These are phyloP conservation scores for Medicago ruthenica DNA, from an alignment of 306 rosid species.

Conservation along the genomic window DNA sequence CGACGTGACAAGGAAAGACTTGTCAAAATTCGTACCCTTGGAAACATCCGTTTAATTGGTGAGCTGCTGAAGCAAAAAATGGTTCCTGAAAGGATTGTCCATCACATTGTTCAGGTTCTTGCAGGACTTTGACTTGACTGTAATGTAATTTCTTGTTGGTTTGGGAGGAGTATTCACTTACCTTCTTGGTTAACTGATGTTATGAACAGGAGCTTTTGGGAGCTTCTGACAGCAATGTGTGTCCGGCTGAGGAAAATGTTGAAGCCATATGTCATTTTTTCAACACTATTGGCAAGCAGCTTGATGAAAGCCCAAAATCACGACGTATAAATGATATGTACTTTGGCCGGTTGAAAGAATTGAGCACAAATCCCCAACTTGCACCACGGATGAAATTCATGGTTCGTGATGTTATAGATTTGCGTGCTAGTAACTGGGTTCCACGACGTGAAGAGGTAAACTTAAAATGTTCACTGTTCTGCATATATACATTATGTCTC, in stretches of 20 bases:
- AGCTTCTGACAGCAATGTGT: slow-evolving; percentile 62
- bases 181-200: slow-evolving; percentile 32
- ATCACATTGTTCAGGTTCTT: slow-evolving; percentile 90
- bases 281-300: slow-evolving; percentile 95
- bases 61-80: slow-evolving; percentile 98
- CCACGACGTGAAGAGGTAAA: slow-evolving; percentile 99
- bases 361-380: slow-evolving; percentile 74
- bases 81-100: slow-evolving; percentile 97
- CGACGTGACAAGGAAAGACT: slow-evolving; percentile 87
- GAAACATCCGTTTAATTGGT: slow-evolving; percentile 94
- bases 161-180: slow-evolving; percentile 29
- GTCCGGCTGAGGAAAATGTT: slow-evolving; percentile 98
- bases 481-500: slow-evolving; percentile 1
- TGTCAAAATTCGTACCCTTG: slow-evolving; percentile 89
- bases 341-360: slow-evolving; percentile 76
- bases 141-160: slow-evolving; percentile 34
- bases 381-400: slow-evolving; percentile 85
- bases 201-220: slow-evolving; percentile 88
- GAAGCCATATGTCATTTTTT: slow-evolving; percentile 98
- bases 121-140: slow-evolving; percentile 35
- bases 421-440: slow-evolving; percentile 88
- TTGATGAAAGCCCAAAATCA: slow-evolving; percentile 80
- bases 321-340: slow-evolving; percentile 81
- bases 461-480: not conserved
- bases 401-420: slow-evolving; percentile 84